phyloP scores from a whole-genome alignment of 2,329 filamentous ascomycete species.

The Neurospora sp. region DNA sequence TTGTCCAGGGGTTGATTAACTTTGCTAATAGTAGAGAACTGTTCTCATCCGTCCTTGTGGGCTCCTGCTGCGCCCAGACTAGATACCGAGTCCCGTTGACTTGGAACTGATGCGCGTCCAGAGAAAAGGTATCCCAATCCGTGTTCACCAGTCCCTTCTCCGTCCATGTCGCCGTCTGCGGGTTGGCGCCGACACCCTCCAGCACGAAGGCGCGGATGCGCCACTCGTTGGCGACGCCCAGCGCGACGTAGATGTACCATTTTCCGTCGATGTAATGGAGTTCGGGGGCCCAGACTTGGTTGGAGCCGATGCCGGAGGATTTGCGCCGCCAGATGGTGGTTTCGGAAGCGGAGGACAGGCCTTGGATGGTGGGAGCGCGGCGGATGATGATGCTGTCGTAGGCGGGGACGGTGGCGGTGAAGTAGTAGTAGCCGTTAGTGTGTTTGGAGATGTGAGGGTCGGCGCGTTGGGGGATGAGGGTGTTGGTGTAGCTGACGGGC shows the following conservation, averaged over 20 bases:
- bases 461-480: conserved; percentile 20
- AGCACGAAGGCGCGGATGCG: conserved; percentile 20
- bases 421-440: conserved; percentile 17
- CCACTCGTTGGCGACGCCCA: conserved; percentile 17
- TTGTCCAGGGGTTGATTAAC: conserved; percentile 21
- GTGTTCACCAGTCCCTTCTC: conserved; percentile 22
- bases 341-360: conserved; percentile 6
- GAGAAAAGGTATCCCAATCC: conserved; percentile 22
- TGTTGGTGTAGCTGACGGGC: conserved; percentile 20
- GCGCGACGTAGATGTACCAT: conserved; percentile 45
- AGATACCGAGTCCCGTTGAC: conserved; percentile 21
- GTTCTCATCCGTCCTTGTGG: conserved; percentile 14
- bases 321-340: conserved; percentile 27
- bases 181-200: conserved; percentile 21
- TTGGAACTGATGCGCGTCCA: conserved; percentile 21
- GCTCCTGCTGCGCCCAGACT: conserved; percentile 23
- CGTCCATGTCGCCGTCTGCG: conserved; percentile 19
- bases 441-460: conserved; percentile 22
- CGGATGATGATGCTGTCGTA: conserved; percentile 16
- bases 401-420: conserved; percentile 11
- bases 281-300: conserved; percentile 45
- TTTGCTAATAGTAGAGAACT: conserved; percentile 19
- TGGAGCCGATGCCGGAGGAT: conserved; percentile 31
- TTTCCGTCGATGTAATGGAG: conserved; percentile 38
- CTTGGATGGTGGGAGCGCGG: conserved; percentile 12